Percentiles rank a stretch among this genome's conserved stretches.
Conservation (phyloP, 2,329 filamentous ascomycete species). For the Ascochyta fabae region DNA sequence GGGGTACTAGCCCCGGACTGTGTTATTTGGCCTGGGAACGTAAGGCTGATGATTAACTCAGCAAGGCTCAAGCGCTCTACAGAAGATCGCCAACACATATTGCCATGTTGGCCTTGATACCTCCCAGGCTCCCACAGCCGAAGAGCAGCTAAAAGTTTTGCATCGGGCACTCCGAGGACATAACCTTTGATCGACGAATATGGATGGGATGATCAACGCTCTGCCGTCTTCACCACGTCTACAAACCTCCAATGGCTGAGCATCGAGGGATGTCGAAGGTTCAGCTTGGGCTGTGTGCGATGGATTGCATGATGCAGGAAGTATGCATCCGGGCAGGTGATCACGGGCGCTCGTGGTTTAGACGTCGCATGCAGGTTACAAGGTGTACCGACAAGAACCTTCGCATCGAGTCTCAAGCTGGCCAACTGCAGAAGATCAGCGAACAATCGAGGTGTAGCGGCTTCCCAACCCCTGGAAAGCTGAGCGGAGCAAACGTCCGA, state of each 20-base stretch:
- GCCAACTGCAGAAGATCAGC: constrained; percentile 2
- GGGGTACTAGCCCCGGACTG: background rate
- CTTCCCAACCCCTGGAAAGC: constrained; percentile 2
- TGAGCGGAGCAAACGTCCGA: constrained; percentile 4
- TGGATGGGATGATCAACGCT: background rate
- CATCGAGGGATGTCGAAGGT: constrained; percentile 7
- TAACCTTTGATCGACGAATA: constrained; percentile 1
- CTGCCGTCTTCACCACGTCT: background rate
- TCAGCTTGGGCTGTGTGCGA: background rate
- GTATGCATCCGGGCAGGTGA: constrained; percentile 8
- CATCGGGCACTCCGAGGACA: constrained; percentile 10
- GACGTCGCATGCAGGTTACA: constrained; percentile 5
- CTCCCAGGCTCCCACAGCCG: background rate
- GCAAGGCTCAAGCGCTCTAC: background rate
- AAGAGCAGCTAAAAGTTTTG: background rate
- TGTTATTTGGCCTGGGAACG: too few relatives aligned
- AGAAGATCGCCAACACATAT: constrained; percentile 4
- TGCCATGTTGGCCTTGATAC: background rate
- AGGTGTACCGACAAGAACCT: background rate
- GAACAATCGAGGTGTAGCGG: constrained; percentile 1
- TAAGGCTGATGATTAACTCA: constrained; percentile 5
- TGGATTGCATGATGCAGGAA: constrained; percentile 11
- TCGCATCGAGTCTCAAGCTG: constrained; percentile 5
- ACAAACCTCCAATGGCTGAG: constrained; percentile 3
- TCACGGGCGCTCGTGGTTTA: background rate